Base-by-base conservation (phyloP, 805 yeast species). In the Starmerella vaccinii region DNA sequence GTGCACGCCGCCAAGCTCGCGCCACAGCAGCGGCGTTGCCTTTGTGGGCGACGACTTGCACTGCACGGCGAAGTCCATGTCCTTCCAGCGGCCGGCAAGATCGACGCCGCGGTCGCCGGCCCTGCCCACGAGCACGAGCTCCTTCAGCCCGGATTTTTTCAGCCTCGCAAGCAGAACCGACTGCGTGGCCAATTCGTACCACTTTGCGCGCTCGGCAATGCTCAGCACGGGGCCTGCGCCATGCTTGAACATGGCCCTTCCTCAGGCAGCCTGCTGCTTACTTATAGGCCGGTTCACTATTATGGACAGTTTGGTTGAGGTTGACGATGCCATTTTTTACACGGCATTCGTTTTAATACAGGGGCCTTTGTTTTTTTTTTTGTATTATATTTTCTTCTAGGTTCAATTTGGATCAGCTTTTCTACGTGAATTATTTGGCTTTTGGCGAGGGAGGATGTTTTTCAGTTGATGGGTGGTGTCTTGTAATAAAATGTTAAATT, bases 61-160 rank as follows among this genome's bases (percentile, higher is more conserved):
- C 30, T 53, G 57, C 4, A 53, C 52, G 5, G 49, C 45, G 12
- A 53, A 5, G 16, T 51, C 48, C n/a, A 53, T 5, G 10, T 13
- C 35, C 15, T 26, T n/a, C 50, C 49, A 45, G 19, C 44, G 15
- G 4, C 49, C 57, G 4, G 49, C 32, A 1, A 53, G 46, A 21
- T 53, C 57, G 6, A 53, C 44, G 30, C 57, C 57, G 32, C 57
- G 45, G 39, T 53, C 57, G 12, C 55, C 55, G 37, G 49, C 40
- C 16, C 33, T 16, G 22, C 57, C 57, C 4, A 53, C 57, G 15
- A n/a, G 19, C 23, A 15, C 23, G 13, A 52, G 41, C 19, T 19
- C 21, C 8, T n/a, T n/a, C 26, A 47, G 47, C 22, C 51, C 57
- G 18, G 15, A 13, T 3, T 26, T 18, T 6, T n/a, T 27, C 27